Evolutionary conservation across 345 rosid genomes (phyloP).

Genomic region (Salix koriyanagi): DNA sequence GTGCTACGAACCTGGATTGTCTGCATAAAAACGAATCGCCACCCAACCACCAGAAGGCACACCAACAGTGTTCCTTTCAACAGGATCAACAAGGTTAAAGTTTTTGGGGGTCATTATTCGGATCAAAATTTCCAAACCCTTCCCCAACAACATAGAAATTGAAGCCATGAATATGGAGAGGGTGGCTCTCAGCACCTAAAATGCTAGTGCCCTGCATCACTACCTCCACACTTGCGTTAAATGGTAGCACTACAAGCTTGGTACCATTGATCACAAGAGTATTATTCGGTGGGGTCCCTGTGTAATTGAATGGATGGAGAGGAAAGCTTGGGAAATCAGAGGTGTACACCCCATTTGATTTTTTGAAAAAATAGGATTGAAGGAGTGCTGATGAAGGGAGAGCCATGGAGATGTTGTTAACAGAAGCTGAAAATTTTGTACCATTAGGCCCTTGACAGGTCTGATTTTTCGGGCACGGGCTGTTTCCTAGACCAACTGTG

Average conservation of each 20-base stretch:
- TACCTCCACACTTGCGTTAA: constrained; percentile 59
- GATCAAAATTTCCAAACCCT: constrained; percentile 71
- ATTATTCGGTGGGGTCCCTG: constrained; percentile 68
- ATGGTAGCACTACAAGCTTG: constrained; percentile 49
- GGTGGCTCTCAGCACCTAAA: constrained; percentile 70
- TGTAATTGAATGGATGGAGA: constrained; percentile 53
- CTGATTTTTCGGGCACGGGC: constrained; percentile 58
- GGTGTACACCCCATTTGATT: constrained; percentile 47
- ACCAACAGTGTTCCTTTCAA: constrained; percentile 58
- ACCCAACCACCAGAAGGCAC: constrained; percentile 78
- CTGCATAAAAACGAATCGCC: constrained; percentile 63
- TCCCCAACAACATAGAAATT: constrained; percentile 71
- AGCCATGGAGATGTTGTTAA: constrained; percentile 59
- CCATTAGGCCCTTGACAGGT: constrained; percentile 76
- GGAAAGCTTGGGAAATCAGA: constrained; percentile 58
- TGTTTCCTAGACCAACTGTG: constrained; percentile 60
- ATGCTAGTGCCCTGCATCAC: constrained; percentile 81
- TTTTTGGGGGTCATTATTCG: constrained; percentile 48
- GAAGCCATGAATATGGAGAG: constrained; percentile 71
- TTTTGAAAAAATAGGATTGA: constrained; percentile 45
- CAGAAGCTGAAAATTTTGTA: constrained; percentile 56
- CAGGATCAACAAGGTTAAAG: constrained; percentile 69
- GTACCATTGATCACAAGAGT: constrained; percentile 53
- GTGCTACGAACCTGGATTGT: constrained; percentile 57
- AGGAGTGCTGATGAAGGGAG: constrained; percentile 52